Percentiles rank a stretch among this genome's conserved stretches.
These are phyloP conservation scores for Eugenia klotzschiana DNA, from an alignment of 441 rosid genomes.

Conservation along the genomic window DNA sequence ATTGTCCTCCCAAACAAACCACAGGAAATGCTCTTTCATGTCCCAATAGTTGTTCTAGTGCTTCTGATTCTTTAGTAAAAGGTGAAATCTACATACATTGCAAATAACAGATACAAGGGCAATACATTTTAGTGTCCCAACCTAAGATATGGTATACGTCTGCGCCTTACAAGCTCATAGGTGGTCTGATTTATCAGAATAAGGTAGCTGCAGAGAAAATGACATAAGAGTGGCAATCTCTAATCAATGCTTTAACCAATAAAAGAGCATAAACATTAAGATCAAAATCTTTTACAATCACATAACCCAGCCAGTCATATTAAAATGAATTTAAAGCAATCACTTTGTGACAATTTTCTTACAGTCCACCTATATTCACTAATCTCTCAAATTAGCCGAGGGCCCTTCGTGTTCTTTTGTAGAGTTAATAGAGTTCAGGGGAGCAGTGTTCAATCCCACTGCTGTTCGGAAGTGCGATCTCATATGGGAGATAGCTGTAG, in stretches of 20 bases:
- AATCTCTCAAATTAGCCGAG: background rate
- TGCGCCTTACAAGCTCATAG: constrained; percentile 8
- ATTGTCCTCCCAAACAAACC: background rate
- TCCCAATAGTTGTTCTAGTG: background rate
- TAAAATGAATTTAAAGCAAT: background rate
- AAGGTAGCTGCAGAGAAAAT: constrained; percentile 8
- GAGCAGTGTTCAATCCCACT: background rate
- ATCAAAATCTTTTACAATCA: background rate
- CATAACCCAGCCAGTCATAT: background rate
- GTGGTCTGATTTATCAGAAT: constrained; percentile 11
- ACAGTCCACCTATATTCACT: background rate
- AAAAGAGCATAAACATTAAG: background rate
- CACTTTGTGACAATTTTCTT: background rate
- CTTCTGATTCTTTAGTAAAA: background rate
- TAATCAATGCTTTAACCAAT: background rate
- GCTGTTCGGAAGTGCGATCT: background rate
- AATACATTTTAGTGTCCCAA: background rate
- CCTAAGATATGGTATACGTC: constrained; percentile 9
- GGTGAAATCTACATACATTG: background rate
- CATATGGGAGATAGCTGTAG: background rate
- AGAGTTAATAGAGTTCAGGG: background rate
- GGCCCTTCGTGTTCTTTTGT: background rate
- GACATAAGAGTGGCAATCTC: background rate
- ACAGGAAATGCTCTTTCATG: background rate
- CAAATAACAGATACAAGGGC: background rate